Conservation (phyloP, 805 yeast genomes). For the Candida germanica region DNA sequence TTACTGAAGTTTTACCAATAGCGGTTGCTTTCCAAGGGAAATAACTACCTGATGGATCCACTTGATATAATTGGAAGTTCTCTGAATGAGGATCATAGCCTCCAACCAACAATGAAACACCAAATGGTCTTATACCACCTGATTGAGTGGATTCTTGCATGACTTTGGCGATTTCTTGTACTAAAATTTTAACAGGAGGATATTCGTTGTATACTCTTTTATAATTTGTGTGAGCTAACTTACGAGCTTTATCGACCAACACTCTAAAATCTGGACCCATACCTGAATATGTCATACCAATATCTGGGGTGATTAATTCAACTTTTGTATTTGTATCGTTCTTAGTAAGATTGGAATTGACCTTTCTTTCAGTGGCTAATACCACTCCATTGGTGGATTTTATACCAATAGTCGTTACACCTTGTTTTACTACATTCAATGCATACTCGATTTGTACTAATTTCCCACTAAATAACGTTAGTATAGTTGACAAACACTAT, state of each 20-base stretch:
- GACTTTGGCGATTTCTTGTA: slow-evolving; percentile 89
- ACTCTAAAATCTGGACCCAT: slow-evolving; percentile 99
- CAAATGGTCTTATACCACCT: slow-evolving; percentile 99
- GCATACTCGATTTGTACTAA: slow-evolving; percentile 98
- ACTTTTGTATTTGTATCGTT: slow-evolving; percentile 75
- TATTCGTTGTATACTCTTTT: slow-evolving; percentile 93
- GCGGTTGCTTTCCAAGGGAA: slow-evolving; percentile 99
- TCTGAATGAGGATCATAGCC: slow-evolving; percentile 82
- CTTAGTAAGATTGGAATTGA: slow-evolving; percentile 73
- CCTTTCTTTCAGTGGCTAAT: slow-evolving; percentile 92
- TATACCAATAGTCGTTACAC: slow-evolving; percentile 95
- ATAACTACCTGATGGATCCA: slow-evolving; percentile 96
- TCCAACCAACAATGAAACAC: slow-evolving; percentile 90
- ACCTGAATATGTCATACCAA: slow-evolving; percentile 95
- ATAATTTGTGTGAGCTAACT: slow-evolving; percentile 87
- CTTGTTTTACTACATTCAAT: slow-evolving; percentile 93
- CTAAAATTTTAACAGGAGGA: slow-evolving; percentile 93
- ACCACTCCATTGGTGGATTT: slow-evolving; percentile 93
- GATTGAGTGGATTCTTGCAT: slow-evolving; percentile 99
- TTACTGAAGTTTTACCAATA: slow-evolving; percentile 90
- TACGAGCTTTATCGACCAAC: slow-evolving; percentile 88
- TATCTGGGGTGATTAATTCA: slow-evolving; percentile 84
- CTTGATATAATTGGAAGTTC: slow-evolving; percentile 80
- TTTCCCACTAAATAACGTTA: slow-evolving; percentile 66
- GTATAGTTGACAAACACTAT: neutral